Evolutionary conservation across 257 asterid genomes (phyloP).

Genomic region (Solanum paucissectum): DNA sequence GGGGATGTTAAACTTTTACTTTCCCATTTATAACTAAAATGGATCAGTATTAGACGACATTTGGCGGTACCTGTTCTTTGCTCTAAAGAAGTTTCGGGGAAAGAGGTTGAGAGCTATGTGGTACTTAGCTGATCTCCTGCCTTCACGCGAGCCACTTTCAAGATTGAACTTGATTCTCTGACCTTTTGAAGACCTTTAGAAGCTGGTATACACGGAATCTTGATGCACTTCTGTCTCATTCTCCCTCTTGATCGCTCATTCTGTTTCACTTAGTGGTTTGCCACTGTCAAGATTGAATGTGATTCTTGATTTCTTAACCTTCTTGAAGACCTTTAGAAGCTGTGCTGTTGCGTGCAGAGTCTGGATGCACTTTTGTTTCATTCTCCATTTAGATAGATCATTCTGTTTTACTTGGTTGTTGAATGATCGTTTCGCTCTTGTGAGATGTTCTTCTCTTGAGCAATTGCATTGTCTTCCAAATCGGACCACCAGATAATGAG

Average conservation of each 20-base stretch:
- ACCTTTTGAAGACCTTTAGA: neutral
- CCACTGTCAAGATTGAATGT: neutral
- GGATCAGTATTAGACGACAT: neutral
- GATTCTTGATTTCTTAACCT: neutral
- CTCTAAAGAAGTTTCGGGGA: neutral
- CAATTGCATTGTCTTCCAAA: neutral
- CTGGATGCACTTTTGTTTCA: neutral
- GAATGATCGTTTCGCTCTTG: neutral
- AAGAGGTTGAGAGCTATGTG: neutral
- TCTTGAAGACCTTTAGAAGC: neutral
- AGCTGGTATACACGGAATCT: neutral
- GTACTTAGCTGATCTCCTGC: neutral
- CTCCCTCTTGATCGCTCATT: neutral
- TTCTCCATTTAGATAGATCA: neutral
- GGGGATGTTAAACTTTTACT: neutral
- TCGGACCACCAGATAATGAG: neutral
- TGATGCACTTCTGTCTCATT: neutral
- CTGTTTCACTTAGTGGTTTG: neutral
- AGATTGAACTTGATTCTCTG: neutral
- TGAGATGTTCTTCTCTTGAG: constrained; percentile 6
- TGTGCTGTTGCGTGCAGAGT: neutral
- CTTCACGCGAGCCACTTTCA: neutral
- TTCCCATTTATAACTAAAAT: neutral
- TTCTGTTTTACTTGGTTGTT: neutral
- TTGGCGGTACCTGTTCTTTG: neutral